These are phyloP conservation scores for Neonectria hederae DNA, from an alignment of 2,329 filamentous ascomycete species.

Conservation along the genomic window DNA sequence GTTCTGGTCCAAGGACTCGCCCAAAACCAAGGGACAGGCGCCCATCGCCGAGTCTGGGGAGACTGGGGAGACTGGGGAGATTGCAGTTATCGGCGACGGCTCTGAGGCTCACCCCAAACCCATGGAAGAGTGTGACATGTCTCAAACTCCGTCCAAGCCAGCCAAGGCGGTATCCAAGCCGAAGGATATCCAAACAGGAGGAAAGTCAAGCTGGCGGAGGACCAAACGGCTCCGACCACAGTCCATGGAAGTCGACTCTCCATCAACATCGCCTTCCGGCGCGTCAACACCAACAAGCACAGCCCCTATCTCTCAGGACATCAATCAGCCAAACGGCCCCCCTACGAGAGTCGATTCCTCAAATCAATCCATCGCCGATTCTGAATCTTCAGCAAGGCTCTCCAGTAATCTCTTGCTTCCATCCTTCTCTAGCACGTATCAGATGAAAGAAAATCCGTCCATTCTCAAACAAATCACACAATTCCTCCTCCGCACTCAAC, in stretches of 20 bases:
- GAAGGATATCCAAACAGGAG: slow-evolving; percentile 44
- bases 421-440: slow-evolving; percentile 75
- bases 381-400: slow-evolving; percentile 55
- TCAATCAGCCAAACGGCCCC: slow-evolving; percentile 13
- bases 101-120: slow-evolving; percentile 64
- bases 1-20: slow-evolving; percentile 76
- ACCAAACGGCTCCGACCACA: slow-evolving; percentile 57
- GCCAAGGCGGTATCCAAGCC: slow-evolving; percentile 39
- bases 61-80: slow-evolving; percentile 59
- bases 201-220: slow-evolving; percentile 51
- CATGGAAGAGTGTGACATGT: slow-evolving; percentile 56
- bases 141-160: slow-evolving; percentile 49
- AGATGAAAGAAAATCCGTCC: slow-evolving; percentile 72
- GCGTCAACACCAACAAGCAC: slow-evolving; percentile 36
- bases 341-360: slow-evolving; percentile 33
- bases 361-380: slow-evolving; percentile 49
- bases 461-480: slow-evolving; percentile 73
- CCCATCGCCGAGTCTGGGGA: slow-evolving; percentile 55
- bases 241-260: slow-evolving; percentile 58
- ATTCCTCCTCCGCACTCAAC: slow-evolving; percentile 65
- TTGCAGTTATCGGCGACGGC: slow-evolving; percentile 67
- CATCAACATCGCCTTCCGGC: slow-evolving; percentile 43
- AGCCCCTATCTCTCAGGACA: slow-evolving; percentile 28
- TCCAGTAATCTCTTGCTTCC: slow-evolving; percentile 74
- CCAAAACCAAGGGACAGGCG: slow-evolving; percentile 47